Evolutionary conservation across 495 filamentous ascomycete species (phyloP).

Genomic region (Neurospora discreta): DNA sequence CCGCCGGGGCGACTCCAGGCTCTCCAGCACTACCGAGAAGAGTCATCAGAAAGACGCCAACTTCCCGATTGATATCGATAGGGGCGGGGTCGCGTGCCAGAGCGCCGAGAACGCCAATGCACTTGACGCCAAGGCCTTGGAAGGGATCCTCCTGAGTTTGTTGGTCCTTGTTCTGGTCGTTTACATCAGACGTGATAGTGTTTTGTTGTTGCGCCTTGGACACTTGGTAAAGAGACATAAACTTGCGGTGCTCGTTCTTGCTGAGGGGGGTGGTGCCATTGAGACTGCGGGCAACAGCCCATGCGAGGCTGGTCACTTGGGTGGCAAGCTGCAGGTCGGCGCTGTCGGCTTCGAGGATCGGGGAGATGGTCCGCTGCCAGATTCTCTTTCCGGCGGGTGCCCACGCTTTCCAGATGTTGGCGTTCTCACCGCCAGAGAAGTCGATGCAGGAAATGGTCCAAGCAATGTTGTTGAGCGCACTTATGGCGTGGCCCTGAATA

Average conservation of each 20-base stretch:
- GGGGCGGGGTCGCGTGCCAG: slow-evolving; percentile 39
- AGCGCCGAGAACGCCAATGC: slow-evolving; percentile 48
- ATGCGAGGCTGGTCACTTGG: slow-evolving; percentile 46
- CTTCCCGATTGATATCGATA: slow-evolving; percentile 38
- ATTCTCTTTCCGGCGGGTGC: slow-evolving; percentile 36
- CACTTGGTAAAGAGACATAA: slow-evolving; percentile 49
- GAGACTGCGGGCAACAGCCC: slow-evolving; percentile 45
- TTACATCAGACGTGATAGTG: slow-evolving; percentile 10
- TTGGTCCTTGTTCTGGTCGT: slow-evolving; percentile 5
- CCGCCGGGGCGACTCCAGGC: slow-evolving; percentile 28
- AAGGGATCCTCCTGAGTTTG: slow-evolving; percentile 30
- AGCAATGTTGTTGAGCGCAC: slow-evolving; percentile 48
- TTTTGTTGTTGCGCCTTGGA: slow-evolving; percentile 21
- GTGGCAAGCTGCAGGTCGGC: slow-evolving; percentile 49
- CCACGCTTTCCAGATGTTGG: slow-evolving; percentile 35
- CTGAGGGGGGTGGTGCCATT: slow-evolving; percentile 34
- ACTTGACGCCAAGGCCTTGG: slow-evolving; percentile 45
- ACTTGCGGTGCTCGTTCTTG: slow-evolving; percentile 41
- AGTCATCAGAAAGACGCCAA: slow-evolving; percentile 48
- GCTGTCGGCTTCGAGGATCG: slow-evolving; percentile 43
- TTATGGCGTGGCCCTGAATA: slow-evolving; percentile 37
- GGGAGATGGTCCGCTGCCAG: slow-evolving; percentile 39
- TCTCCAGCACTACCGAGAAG: slow-evolving; percentile 31
- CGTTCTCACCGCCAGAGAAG: slow-evolving; percentile 29
- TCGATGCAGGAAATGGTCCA: slow-evolving; percentile 46